phyloP scores from a whole-genome alignment of 148 eudicot species.

The Rhododendron ferrugineum region DNA sequence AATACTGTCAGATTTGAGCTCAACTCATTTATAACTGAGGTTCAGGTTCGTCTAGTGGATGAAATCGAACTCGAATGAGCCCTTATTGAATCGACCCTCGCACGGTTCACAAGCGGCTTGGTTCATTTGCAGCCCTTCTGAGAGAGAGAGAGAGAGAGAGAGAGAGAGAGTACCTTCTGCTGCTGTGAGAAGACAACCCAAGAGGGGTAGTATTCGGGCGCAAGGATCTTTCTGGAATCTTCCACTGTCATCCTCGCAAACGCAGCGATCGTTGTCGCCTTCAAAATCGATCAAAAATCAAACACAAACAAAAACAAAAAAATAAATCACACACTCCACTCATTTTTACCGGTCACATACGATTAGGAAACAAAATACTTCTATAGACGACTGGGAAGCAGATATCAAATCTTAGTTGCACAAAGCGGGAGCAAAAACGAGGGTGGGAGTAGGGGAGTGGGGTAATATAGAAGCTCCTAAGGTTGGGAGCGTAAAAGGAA shows the following conservation, averaged over 20 bases:
- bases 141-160: background rate
- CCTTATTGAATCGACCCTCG: too few species aligned
- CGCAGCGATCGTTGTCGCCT: slow-evolving; percentile 83
- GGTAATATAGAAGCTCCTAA: background rate
- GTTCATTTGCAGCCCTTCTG: background rate
- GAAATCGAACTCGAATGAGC: background rate
- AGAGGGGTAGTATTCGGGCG: slow-evolving; percentile 80
- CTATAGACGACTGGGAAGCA: background rate
- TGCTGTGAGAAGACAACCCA: slow-evolving; percentile 92
- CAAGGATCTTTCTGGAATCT: slow-evolving; percentile 83
- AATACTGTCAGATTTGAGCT: background rate
- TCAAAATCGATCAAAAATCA: background rate
- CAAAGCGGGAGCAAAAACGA: background rate
- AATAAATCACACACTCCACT: background rate
- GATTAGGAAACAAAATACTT: background rate
- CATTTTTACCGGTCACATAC: background rate
- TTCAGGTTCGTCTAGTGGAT: background rate
- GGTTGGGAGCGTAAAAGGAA: background rate
- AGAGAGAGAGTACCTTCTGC: slow-evolving; percentile 54
- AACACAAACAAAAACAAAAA: background rate
- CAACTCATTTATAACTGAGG: background rate
- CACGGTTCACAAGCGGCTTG: background rate
- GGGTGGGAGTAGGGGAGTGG: background rate
- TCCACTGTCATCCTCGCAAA: slow-evolving; percentile 93
- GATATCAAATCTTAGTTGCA: background rate